Percentiles rank a stretch among this genome's conserved stretches.
phyloP scores from a whole-genome alignment of 129 eudicot species.

The Escallonia herrerae region DNA sequence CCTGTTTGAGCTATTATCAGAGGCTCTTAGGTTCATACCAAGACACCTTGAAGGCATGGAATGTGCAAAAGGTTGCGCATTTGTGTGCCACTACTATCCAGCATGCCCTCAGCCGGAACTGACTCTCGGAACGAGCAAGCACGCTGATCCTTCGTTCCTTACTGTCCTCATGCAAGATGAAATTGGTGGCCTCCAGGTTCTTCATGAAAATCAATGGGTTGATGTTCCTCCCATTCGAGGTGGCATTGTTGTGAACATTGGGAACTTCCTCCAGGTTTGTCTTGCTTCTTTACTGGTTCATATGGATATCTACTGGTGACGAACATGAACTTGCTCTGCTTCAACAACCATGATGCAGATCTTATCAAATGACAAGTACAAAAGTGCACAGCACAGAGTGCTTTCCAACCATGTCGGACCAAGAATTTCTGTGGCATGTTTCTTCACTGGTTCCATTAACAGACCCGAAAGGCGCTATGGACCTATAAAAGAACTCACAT shows the following conservation, averaged over 20 bases:
- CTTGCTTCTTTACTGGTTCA: too few species aligned
- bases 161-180: constrained; percentile 55
- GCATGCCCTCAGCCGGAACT: constrained; percentile 60
- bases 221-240: constrained; percentile 34
- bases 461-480: constrained; percentile 28
- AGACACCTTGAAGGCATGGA: constrained; percentile 27
- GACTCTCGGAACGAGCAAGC: constrained; percentile 43
- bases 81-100: constrained; percentile 48
- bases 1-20: constrained; percentile 36
- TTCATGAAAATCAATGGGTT: constrained; percentile 41
- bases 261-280: constrained; percentile 54
- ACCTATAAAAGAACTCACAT: constrained; percentile 25
- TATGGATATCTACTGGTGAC: neutral
- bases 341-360: neutral
- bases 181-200: constrained; percentile 51
- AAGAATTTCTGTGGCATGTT: constrained; percentile 30
- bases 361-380: constrained; percentile 35
- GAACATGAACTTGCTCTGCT: neutral
- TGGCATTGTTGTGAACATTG: constrained; percentile 47
- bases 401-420: constrained; percentile 34
- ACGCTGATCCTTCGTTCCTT: constrained; percentile 44
- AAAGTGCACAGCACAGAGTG: constrained; percentile 40
- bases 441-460: constrained; percentile 23
- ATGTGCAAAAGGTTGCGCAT: constrained; percentile 26
- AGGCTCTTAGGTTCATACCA: constrained; percentile 42